These are phyloP conservation scores for Quercus lobata DNA, from an alignment of 331 rosid species.

Conservation along the genomic window DNA sequence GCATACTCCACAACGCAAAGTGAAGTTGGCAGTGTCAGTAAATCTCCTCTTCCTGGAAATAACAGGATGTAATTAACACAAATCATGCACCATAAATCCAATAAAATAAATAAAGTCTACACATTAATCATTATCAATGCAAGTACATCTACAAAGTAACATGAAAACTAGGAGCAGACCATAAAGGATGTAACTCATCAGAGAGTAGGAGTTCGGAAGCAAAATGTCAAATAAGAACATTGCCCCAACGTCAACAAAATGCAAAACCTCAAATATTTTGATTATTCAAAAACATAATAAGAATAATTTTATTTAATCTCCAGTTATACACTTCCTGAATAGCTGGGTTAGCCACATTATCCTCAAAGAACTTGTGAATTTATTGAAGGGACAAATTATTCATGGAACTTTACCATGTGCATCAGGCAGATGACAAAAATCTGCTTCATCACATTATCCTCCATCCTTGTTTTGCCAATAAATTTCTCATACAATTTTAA, in stretches of 20 bases:
- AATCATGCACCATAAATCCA: not conserved
- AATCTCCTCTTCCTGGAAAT: conserved; percentile 68
- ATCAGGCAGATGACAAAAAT: not conserved
- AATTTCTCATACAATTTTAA: not conserved
- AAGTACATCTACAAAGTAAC: not conserved
- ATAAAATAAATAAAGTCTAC: too few species aligned
- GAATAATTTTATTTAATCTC: not conserved
- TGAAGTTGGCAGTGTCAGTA: conserved; percentile 89
- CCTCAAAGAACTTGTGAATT: not conserved
- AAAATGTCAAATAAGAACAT: not conserved
- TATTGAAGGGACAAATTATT: not conserved
- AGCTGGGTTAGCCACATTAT: not conserved
- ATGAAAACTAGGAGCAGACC: not conserved
- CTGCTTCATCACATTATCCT: not conserved
- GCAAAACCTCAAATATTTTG: not conserved
- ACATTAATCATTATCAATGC: not conserved
- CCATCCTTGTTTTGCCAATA: not conserved
- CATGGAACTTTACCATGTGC: not conserved
- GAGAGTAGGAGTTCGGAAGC: not conserved
- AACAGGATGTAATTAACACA: not conserved
- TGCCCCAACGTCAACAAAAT: not conserved
- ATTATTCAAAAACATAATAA: not conserved
- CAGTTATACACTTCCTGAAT: not conserved
- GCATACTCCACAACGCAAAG: conserved; percentile 91
- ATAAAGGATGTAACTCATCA: not conserved